phyloP scores from a whole-genome alignment of 2,329 filamentous ascomycete genomes.

The Cercospora sp. region DNA sequence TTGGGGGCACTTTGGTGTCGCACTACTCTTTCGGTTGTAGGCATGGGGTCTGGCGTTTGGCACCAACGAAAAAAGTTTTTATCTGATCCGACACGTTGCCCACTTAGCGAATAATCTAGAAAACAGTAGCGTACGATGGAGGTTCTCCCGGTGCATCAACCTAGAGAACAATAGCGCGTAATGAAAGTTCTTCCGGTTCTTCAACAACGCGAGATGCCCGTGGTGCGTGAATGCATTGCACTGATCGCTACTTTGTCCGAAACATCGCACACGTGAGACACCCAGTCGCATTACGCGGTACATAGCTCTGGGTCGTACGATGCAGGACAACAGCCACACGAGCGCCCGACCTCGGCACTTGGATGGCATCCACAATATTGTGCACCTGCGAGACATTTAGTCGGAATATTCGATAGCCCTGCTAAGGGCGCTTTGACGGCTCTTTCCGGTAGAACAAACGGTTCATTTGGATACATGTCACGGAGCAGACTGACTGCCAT shows the following conservation, averaged over 20 bases:
- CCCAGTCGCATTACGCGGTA: neutral
- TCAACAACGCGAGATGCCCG: neutral
- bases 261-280: neutral
- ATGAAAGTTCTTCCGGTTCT: neutral
- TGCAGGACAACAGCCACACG: neutral
- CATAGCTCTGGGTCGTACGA: neutral
- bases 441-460: neutral
- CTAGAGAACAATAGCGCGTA: neutral
- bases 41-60: neutral
- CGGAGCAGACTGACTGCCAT: neutral
- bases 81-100: neutral
- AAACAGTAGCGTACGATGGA: neutral
- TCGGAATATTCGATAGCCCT: neutral
- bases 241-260: neutral
- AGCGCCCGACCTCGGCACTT: neutral
- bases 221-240: neutral
- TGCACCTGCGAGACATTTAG: neutral
- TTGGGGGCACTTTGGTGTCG: neutral
- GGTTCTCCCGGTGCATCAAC: neutral
- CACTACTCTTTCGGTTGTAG: neutral
- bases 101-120: neutral
- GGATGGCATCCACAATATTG: neutral
- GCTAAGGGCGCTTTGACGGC: neutral
- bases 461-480: neutral
- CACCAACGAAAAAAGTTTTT: neutral